These are phyloP conservation scores for Elongisporangium undulatum DNA, from an alignment of 352 stramenopile species.

Conservation along the genomic window DNA sequence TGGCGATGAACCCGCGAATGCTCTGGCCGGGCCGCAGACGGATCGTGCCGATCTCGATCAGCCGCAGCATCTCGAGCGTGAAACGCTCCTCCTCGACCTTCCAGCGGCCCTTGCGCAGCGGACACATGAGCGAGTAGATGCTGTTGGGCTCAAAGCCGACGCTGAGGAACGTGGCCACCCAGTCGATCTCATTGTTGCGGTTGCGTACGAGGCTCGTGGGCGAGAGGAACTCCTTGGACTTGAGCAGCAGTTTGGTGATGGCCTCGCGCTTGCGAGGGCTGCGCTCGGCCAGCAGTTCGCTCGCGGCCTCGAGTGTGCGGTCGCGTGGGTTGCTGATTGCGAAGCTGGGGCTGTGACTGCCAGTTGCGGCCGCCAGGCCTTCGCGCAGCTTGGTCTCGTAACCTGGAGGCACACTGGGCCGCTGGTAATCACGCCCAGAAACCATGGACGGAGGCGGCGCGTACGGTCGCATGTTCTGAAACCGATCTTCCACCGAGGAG, in stretches of 20 bases:
- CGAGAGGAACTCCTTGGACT: conserved; percentile 63
- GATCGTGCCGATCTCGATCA: conserved; percentile 64
- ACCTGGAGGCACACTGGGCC: too few species aligned
- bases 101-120: conserved; percentile 67
- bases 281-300: too few species aligned
- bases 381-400: too few species aligned
- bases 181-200: conserved; percentile 74
- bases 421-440: too few species aligned
- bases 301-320: too few species aligned
- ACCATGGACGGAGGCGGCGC: too few species aligned
- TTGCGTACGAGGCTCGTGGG: conserved; percentile 61
- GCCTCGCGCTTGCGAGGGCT: conserved; percentile 23
- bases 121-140: conserved; percentile 77
- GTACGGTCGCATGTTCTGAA: too few species aligned
- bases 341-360: too few species aligned
- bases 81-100: conserved; percentile 74
- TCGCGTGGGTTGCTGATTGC: too few species aligned
- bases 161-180: conserved; percentile 68
- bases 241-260: conserved; percentile 48
- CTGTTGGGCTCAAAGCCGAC: conserved; percentile 65
- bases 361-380: too few species aligned
- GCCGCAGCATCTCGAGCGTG: conserved; percentile 54
- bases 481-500: too few species aligned
- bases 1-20: conserved; percentile 65
- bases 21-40: conserved; percentile 57